Evolutionary conservation across 495 filamentous ascomycete genomes (phyloP).

Genomic region (Platismatia glauca): DNA sequence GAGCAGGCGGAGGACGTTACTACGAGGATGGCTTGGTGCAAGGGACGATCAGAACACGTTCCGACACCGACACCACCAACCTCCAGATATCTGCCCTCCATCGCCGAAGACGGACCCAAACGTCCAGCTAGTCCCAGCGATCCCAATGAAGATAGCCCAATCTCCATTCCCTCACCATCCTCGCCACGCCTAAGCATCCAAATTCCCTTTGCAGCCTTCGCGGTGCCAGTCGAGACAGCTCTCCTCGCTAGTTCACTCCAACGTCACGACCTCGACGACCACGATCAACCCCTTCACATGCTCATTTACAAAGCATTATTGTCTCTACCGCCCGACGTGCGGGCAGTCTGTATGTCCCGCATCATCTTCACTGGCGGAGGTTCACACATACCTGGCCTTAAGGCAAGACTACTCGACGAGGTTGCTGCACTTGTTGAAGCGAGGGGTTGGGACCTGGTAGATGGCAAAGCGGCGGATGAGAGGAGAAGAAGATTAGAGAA

Average conservation of each 20-base stretch:
- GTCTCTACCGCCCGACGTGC: slow-evolving; percentile 67
- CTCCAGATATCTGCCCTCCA: slow-evolving; percentile 11
- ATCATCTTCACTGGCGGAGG: slow-evolving; percentile 82
- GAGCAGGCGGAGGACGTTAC: slow-evolving; percentile 72
- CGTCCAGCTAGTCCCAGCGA: not conserved
- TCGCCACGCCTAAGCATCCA: slow-evolving; percentile 39
- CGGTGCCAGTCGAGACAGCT: slow-evolving; percentile 64
- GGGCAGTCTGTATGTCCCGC: slow-evolving; percentile 78
- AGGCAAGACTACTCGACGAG: slow-evolving; percentile 69
- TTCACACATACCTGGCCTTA: slow-evolving; percentile 70
- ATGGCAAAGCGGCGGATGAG: slow-evolving; percentile 51
- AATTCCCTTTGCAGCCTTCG: slow-evolving; percentile 57
- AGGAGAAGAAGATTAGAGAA: slow-evolving; percentile 43
- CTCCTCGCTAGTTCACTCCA: slow-evolving; percentile 54
- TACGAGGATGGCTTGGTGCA: slow-evolving; percentile 67
- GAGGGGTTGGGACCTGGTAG: slow-evolving; percentile 68
- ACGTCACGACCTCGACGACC: slow-evolving; percentile 62
- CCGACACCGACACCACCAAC: slow-evolving; percentile 8
- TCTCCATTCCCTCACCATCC: slow-evolving; percentile 40
- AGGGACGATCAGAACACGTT: slow-evolving; percentile 7
- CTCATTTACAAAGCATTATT: slow-evolving; percentile 72
- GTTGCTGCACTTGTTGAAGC: slow-evolving; percentile 51
- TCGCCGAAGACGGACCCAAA: slow-evolving; percentile 12
- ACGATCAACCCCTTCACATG: slow-evolving; percentile 66
- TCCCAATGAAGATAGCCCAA: not conserved